A percentile compares a stretch with the other conserved stretches of the same genome.
phyloP scores from a whole-genome alignment of 2,329 filamentous ascomycete species.

The Lizonia empirigonia region DNA sequence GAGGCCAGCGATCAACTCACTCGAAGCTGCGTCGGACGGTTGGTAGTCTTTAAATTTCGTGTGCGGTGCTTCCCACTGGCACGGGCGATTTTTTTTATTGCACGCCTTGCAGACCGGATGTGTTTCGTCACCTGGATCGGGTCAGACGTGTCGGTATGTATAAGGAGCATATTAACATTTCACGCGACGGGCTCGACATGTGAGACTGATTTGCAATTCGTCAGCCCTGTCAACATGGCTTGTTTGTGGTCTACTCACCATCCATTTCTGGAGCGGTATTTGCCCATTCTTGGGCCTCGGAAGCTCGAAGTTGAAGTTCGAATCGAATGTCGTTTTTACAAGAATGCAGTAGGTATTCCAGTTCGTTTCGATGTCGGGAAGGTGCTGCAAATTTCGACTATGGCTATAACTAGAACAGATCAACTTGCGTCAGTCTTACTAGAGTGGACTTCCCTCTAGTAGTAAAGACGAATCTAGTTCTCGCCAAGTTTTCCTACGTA shows the following conservation, averaged over 20 bases:
- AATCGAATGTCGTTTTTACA: slow-evolving; percentile 10
- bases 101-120: slow-evolving; percentile 40
- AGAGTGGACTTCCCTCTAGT: not conserved
- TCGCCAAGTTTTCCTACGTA: not conserved
- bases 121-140: slow-evolving; percentile 34
- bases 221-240: not conserved
- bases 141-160: not conserved
- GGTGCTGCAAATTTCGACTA: not conserved
- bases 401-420: not conserved
- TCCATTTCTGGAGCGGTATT: slow-evolving; percentile 40
- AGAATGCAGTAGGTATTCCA: not conserved
- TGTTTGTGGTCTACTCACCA: slow-evolving; percentile 32
- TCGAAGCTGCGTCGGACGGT: slow-evolving; percentile 25
- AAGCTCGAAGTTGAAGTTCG: slow-evolving; percentile 8
- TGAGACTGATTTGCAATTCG: slow-evolving; percentile 26
- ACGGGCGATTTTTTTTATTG: slow-evolving; percentile 39
- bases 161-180: slow-evolving; percentile 38
- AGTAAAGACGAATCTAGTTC: not conserved
- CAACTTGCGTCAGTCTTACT: slow-evolving; percentile 10
- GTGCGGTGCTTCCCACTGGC: slow-evolving; percentile 38
- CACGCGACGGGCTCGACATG: slow-evolving; percentile 40
- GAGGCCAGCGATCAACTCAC: slow-evolving; percentile 14
- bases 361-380: slow-evolving; percentile 10
- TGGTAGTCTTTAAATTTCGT: slow-evolving; percentile 37
- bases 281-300: slow-evolving; percentile 27